Conservation (phyloP, 2,329 filamentous ascomycete genomes). For the Rhinocladiella similis region DNA sequence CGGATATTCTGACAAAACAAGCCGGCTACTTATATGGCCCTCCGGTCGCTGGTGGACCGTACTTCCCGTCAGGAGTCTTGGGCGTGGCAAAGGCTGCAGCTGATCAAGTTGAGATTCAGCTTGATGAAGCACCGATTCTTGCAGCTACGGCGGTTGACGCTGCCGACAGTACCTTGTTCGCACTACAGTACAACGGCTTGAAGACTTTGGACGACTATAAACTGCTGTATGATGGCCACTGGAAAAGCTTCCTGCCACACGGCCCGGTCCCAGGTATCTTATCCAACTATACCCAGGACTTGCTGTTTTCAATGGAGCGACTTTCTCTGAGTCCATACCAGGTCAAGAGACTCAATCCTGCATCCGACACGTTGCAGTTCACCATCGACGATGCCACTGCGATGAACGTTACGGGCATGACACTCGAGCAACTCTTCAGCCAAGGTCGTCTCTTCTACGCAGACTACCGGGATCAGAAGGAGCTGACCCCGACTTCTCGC, state of each 20-base stretch:
- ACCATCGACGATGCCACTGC: conserved; percentile 6
- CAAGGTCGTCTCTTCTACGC: conserved; percentile 11
- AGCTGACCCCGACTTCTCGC: conserved; percentile 8
- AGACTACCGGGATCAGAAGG: conserved; percentile 13
- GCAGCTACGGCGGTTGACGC: conserved; percentile 2
- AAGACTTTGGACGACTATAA: conserved; percentile 14
- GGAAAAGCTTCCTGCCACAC: conserved; percentile 6
- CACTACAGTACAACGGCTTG: conserved; percentile 10
- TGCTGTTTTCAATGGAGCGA: conserved; percentile 14
- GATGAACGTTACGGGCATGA: conserved; percentile 10
- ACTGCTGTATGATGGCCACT: conserved; percentile 10
- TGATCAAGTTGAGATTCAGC: conserved; percentile 13
- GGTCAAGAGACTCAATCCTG: conserved; percentile 11
- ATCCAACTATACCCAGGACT: conserved; percentile 14
- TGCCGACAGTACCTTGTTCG: conserved; percentile 2
- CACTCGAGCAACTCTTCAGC: conserved; percentile 7
- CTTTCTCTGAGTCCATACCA: conserved; percentile 13
- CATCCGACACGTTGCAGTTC: conserved; percentile 12
- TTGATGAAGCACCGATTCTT: conserved; percentile 11
- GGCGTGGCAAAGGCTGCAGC: conserved; percentile 6
- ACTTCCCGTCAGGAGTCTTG: conserved; percentile 7
- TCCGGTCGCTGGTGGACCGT: conserved; percentile 11
- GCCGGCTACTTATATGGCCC: conserved; percentile 10
- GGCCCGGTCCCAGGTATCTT: conserved; percentile 8
- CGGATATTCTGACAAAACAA: conserved; percentile 8